A percentile compares a stretch with the other conserved stretches of the same genome.
These are phyloP conservation scores for Nitzschia sp. DNA, from an alignment of 108 stramenopile species.

Conservation along the genomic window DNA sequence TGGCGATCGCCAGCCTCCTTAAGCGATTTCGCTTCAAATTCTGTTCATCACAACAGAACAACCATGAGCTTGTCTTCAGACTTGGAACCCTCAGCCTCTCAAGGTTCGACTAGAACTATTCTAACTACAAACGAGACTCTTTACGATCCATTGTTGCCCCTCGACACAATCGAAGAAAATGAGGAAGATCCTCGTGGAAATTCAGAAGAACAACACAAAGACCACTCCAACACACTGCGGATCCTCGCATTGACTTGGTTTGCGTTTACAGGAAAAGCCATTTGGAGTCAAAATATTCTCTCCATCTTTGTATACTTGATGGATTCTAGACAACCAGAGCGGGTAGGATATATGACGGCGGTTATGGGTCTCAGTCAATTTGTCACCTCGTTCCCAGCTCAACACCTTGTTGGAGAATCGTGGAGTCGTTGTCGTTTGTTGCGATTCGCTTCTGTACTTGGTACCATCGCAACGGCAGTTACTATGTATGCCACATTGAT, in stretches of 20 bases:
- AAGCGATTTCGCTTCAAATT: too few relatives aligned
- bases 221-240: constrained; percentile 8
- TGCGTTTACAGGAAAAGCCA: constrained; percentile 10
- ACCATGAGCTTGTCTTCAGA: too few relatives aligned
- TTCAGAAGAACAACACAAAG: too few relatives aligned
- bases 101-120: too few relatives aligned
- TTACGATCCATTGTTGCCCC: too few relatives aligned
- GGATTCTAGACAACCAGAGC: constrained; percentile 9
- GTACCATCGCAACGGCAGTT: background rate
- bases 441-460: constrained; percentile 7
- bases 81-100: too few relatives aligned
- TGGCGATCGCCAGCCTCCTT: too few relatives aligned
- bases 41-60: too few relatives aligned
- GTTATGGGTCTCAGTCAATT: constrained; percentile 22
- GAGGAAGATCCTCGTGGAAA: background rate
- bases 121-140: too few relatives aligned
- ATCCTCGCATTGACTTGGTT: constrained; percentile 24
- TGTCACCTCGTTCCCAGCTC: constrained; percentile 1
- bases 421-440: constrained; percentile 10
- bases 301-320: constrained; percentile 23
- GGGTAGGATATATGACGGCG: constrained; percentile 21
- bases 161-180: constrained; percentile 1
- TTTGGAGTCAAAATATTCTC: constrained; percentile 25
- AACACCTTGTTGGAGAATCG: background rate
- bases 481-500: constrained; percentile 7